Evolutionary conservation across 2,329 filamentous ascomycete genomes (phyloP), one percentile per base, ranked within the genome.

Genomic region (Beauveria australis): DNA sequence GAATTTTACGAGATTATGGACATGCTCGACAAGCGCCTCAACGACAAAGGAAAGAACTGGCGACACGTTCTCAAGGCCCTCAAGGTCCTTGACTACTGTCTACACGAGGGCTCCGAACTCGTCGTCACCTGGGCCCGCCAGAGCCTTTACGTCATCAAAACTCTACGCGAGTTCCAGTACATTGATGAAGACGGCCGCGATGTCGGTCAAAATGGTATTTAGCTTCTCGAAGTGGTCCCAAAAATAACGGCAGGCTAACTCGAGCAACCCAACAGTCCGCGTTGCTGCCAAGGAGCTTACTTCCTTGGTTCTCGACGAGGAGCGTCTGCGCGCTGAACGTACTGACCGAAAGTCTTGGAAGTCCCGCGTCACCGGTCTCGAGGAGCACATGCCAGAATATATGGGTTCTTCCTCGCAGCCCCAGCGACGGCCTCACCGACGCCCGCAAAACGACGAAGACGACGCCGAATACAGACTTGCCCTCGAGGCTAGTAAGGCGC

Each of bases 1-100:
- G 94, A 97, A 74, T 99, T 99, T 78, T 96, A 96, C 79, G 93
- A 99, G 74, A 97, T 99, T 70, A 96, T 99, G 88, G 94, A 99
- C 74, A 99, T 99, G 91, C 81, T 99, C 67, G 94, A 99, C 77
- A 97, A 97, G 80, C 89, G 94, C 67, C 79, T 99, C 70, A 99
- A 99, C 70, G 94, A 99, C 76, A 97, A 99, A 76, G 94, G 94
- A 71, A 99, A 97, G 82, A 99, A 99, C 74, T 99, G 94, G 94
- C 88, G 94, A 69, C 94, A 99, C 73, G 94, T 99, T 14, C 79
- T 99, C 63, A 99, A 99, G 77, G 95, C 94, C 47, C 81, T 99
- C 67, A 99, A 99, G 74, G 94, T 99, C 58, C 83, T 97, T 61
- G 94, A 99, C 75, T 99, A 99, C 76, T 97, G 92, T 76, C 81